Evolutionary conservation across 2,329 filamentous ascomycete genomes (phyloP).

Genomic region (Fusarium torulosum): DNA sequence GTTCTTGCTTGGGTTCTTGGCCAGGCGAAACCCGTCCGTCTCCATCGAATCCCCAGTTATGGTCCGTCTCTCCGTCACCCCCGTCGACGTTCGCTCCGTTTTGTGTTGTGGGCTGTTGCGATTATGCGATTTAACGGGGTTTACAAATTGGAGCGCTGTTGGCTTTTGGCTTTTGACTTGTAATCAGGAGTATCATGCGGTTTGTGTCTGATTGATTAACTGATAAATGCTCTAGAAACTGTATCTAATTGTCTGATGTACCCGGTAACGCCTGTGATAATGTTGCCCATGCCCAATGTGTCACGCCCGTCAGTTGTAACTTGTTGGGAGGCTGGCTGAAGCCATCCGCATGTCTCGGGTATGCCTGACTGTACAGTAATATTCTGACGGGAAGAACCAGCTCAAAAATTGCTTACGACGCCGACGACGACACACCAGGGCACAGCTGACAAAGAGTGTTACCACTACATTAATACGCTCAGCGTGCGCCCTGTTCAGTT

Average conservation of each 20-base stretch:
- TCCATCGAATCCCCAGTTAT: conserved; percentile 24
- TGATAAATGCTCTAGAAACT: conserved; percentile 4
- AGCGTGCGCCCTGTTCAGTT: conserved; percentile 18
- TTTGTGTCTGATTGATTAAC: conserved; percentile 21
- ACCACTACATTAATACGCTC: conserved; percentile 11
- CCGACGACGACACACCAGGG: neutral
- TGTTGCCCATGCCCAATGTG: conserved; percentile 10
- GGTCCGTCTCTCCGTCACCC: conserved; percentile 35
- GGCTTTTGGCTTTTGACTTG: conserved; percentile 12
- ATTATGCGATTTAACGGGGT: conserved; percentile 40
- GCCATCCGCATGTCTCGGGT: conserved; percentile 44
- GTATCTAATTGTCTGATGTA: neutral
- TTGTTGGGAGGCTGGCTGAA: conserved; percentile 25
- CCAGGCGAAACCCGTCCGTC: conserved; percentile 40
- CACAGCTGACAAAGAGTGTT: conserved; percentile 22
- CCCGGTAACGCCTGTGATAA: conserved; percentile 23
- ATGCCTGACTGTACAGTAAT: conserved; percentile 20
- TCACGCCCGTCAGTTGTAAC: neutral
- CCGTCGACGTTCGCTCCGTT: conserved; percentile 33
- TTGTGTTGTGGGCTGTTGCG: conserved; percentile 4
- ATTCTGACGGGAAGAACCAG: conserved; percentile 23
- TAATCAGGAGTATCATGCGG: conserved; percentile 9
- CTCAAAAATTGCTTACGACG: conserved; percentile 34
- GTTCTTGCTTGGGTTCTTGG: conserved; percentile 18
- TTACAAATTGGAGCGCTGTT: conserved; percentile 13